Conservation (phyloP, 2,329 filamentous ascomycete genomes). For the Dactylellina cionopaga region DNA sequence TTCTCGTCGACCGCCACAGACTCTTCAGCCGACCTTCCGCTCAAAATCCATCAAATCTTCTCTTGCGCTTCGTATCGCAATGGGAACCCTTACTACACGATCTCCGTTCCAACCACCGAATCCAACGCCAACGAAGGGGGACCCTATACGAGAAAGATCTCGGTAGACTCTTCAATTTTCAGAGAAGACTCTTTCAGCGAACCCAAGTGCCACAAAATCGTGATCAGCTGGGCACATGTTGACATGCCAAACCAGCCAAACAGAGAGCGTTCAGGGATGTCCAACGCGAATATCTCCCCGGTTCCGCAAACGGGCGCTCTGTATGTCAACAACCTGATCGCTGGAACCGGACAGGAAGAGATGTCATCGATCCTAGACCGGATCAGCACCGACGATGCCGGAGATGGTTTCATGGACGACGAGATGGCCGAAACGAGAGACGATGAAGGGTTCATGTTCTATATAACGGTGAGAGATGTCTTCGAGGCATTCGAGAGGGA, state of each 20-base stretch:
- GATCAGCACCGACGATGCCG: background rate
- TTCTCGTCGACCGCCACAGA: background rate
- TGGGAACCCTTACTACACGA: constrained; percentile 5
- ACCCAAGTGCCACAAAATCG: constrained; percentile 6
- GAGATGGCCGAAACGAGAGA: background rate
- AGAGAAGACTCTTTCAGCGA: constrained; percentile 20
- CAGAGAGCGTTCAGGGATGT: background rate
- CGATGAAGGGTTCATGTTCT: background rate
- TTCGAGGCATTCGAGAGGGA: constrained; percentile 32
- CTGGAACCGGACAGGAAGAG: constrained; percentile 5
- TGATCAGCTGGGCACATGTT: constrained; percentile 23
- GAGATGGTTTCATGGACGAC: background rate
- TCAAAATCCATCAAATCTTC: constrained; percentile 9
- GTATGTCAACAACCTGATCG: constrained; percentile 27
- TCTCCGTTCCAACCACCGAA: background rate
- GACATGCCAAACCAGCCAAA: background rate
- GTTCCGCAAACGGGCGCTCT: background rate
- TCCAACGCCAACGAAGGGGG: background rate
- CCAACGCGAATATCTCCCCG: background rate
- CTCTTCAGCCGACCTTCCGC: background rate
- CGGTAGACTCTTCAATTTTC: constrained; percentile 6
- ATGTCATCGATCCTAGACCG: background rate
- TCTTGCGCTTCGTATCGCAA: constrained; percentile 13
- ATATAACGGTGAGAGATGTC: constrained; percentile 15
- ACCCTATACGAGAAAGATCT: background rate